Conservation (phyloP, 306 rosid genomes). For the Rosa chinensis region DNA sequence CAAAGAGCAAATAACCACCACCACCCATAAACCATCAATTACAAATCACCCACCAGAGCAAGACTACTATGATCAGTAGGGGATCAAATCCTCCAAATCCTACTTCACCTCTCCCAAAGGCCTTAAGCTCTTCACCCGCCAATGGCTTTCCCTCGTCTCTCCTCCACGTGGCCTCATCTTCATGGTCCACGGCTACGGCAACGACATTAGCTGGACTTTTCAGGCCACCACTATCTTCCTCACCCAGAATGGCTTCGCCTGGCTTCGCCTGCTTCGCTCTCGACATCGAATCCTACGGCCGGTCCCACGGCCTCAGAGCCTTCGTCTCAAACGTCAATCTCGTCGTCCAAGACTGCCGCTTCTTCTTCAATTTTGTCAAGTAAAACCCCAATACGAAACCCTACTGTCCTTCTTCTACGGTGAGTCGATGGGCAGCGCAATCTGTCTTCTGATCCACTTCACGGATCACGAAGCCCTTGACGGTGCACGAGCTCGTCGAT, state of each 20-base stretch:
- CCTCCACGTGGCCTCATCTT: constrained; percentile 66
- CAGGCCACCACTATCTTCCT: too few relatives aligned
- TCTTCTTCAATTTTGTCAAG: too few relatives aligned
- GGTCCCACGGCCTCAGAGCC: too few relatives aligned
- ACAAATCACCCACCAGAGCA: constrained; percentile 47
- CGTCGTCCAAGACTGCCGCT: too few relatives aligned
- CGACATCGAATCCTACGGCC: constrained; percentile 56
- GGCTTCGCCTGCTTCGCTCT: too few relatives aligned
- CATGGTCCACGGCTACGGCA: constrained; percentile 68
- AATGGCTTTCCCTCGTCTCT: constrained; percentile 62
- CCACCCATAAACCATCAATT: too few relatives aligned
- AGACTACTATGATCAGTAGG: constrained; percentile 52
- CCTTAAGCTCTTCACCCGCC: constrained; percentile 72
- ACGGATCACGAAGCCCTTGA: constrained; percentile 50
- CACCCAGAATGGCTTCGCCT: too few relatives aligned
- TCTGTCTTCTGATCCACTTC: constrained; percentile 62
- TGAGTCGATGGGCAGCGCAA: constrained; percentile 95
- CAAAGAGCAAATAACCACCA: too few relatives aligned
- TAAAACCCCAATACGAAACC: too few relatives aligned
- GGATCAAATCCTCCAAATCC: constrained; percentile 45
- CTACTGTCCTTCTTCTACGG: constrained; percentile 64
- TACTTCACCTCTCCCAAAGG: constrained; percentile 57
- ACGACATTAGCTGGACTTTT: too few relatives aligned
- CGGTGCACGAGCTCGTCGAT: constrained; percentile 39
- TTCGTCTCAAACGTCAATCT: too few relatives aligned